Evolutionary conservation across 306 rosid species (phyloP).

Genomic region (Canavalia ensiformis): DNA sequence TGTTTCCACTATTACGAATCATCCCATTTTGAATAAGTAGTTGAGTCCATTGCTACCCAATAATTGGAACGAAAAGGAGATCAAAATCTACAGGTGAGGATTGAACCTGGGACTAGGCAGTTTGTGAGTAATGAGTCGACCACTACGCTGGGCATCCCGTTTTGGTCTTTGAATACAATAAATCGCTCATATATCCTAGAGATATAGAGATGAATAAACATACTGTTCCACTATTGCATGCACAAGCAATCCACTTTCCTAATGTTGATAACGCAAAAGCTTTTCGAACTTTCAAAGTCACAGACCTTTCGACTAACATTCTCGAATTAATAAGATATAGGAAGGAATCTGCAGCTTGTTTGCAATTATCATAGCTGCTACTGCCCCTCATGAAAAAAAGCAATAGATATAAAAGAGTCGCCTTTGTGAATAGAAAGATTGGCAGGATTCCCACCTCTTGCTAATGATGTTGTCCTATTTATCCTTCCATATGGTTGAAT

Average conservation of each 20-base stretch:
- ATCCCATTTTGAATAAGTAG: too few relatives aligned
- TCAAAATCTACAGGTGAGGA: too few relatives aligned
- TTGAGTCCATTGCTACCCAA: too few relatives aligned
- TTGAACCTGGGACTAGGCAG: too few relatives aligned
- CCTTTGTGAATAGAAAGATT: slow-evolving; percentile 71
- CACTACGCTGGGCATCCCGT: neutral
- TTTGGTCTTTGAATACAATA: slow-evolving; percentile 65
- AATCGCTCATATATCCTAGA: slow-evolving; percentile 64
- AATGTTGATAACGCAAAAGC: slow-evolving; percentile 74
- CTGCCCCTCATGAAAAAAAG: slow-evolving; percentile 48
- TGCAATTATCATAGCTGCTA: slow-evolving; percentile 38
- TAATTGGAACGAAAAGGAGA: too few relatives aligned
- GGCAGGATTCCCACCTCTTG: slow-evolving; percentile 65
- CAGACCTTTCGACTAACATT: slow-evolving; percentile 64
- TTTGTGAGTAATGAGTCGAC: too few relatives aligned
- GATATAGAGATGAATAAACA: slow-evolving; percentile 58
- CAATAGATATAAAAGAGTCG: slow-evolving; percentile 64
- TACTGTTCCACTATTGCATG: slow-evolving; percentile 77
- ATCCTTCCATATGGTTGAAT: slow-evolving; percentile 55
- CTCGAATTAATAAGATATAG: slow-evolving; percentile 69
- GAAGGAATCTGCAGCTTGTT: slow-evolving; percentile 58
- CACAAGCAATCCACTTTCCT: slow-evolving; percentile 74
- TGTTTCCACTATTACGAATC: too few relatives aligned
- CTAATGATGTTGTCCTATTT: slow-evolving; percentile 47
- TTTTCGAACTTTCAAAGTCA: slow-evolving; percentile 68